Evolutionary conservation across 148 eudicot genomes (phyloP).

Genomic region (Tetragonia tetragonoides): DNA sequence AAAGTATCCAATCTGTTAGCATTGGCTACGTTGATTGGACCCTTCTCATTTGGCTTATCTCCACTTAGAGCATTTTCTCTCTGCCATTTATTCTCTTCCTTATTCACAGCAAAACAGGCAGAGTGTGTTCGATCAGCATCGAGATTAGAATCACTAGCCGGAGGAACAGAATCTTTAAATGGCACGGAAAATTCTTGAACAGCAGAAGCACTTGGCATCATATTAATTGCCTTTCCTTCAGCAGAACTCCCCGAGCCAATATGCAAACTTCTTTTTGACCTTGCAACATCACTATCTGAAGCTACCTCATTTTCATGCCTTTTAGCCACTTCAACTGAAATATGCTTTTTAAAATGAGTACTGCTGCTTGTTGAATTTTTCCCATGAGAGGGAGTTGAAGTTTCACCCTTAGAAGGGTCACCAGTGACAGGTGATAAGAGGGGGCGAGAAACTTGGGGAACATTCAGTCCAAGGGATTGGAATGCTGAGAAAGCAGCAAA

Average conservation of each 20-base stretch:
- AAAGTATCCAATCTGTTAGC: slow-evolving; percentile 66
- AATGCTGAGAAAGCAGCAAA: slow-evolving; percentile 91
- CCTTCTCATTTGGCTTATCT: slow-evolving; percentile 44
- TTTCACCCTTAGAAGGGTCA: slow-evolving; percentile 34
- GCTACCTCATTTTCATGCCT: slow-evolving; percentile 20
- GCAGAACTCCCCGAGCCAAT: slow-evolving; percentile 28
- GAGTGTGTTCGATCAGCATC: slow-evolving; percentile 13
- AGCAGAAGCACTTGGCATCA: slow-evolving; percentile 20
- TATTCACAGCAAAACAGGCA: slow-evolving; percentile 15
- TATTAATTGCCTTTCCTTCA: slow-evolving; percentile 29
- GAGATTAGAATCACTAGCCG: slow-evolving; percentile 15
- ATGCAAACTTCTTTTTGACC: slow-evolving; percentile 28
- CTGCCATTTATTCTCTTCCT: slow-evolving; percentile 22
- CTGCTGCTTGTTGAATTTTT: slow-evolving; percentile 45
- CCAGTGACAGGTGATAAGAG: slow-evolving; percentile 33
- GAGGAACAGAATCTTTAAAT: slow-evolving; percentile 23
- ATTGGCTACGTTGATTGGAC: slow-evolving; percentile 63
- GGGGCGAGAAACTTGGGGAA: slow-evolving; percentile 65
- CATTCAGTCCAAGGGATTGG: slow-evolving; percentile 85
- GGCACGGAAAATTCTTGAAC: slow-evolving; percentile 21
- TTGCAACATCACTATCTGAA: slow-evolving; percentile 33
- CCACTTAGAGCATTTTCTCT: slow-evolving; percentile 25
- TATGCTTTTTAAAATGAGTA: slow-evolving; percentile 30
- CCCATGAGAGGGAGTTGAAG: slow-evolving; percentile 43
- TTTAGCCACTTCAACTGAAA: slow-evolving; percentile 22